phyloP scores from a whole-genome alignment of 2,329 filamentous ascomycete species.

The Monilinia fructicola region DNA sequence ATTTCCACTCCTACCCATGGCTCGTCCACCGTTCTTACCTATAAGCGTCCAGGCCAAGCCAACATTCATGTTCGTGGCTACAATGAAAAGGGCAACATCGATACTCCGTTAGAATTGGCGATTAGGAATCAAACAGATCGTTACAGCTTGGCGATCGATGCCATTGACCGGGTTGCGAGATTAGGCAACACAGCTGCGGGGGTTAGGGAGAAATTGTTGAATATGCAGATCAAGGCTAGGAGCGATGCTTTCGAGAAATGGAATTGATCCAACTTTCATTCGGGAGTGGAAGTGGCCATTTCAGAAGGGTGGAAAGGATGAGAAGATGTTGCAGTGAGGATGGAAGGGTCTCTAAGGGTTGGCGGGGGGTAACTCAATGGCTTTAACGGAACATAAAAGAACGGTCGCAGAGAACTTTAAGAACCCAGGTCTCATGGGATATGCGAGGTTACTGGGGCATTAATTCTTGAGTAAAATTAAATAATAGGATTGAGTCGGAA shows the following conservation, averaged over 20 bases:
- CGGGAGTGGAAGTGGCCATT: constrained; percentile 39
- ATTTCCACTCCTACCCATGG: constrained; percentile 84
- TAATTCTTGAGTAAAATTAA: background rate
- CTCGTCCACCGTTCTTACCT: constrained; percentile 72
- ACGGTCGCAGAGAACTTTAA: background rate
- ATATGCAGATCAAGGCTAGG: constrained; percentile 62
- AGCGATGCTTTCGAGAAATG: constrained; percentile 67
- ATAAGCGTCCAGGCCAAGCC: constrained; percentile 67
- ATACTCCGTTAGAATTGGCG: constrained; percentile 75
- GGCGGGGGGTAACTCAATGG: background rate
- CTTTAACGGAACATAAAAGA: background rate
- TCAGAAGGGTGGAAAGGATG: constrained; percentile 23
- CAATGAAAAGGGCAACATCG: constrained; percentile 81
- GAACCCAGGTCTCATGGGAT: background rate
- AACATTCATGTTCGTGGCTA: constrained; percentile 77
- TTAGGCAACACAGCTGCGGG: constrained; percentile 63
- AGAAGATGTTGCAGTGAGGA: constrained; percentile 7
- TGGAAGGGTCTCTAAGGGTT: no score
- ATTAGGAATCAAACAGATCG: constrained; percentile 77
- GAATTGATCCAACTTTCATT: constrained; percentile 58
- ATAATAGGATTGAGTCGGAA: background rate
- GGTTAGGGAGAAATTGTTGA: constrained; percentile 62
- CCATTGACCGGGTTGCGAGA: constrained; percentile 63
- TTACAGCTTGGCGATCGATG: constrained; percentile 74
- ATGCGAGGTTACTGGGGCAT: background rate